Percentiles rank a stretch among this genome's conserved stretches.
Conservation (phyloP, 2,329 filamentous ascomycete genomes). For the Fusarium sp. region DNA sequence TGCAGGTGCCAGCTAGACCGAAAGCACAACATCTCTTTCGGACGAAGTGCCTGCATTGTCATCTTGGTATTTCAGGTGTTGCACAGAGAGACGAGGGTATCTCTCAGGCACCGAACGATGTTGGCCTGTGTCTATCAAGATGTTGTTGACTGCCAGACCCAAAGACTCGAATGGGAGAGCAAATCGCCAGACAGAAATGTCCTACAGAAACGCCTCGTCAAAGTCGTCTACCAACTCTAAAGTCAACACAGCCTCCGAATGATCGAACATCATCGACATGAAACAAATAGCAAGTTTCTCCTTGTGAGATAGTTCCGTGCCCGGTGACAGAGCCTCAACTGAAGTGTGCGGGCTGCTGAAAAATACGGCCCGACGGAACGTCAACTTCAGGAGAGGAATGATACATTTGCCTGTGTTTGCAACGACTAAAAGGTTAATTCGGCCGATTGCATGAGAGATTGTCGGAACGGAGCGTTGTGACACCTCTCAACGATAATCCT, state of each 20-base stretch:
- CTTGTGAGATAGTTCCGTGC: no score
- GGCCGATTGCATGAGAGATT: slow-evolving; percentile 13
- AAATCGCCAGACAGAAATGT: background rate
- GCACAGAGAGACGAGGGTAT: slow-evolving; percentile 32
- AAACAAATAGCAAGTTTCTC: background rate
- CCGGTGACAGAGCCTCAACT: background rate
- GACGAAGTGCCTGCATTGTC: slow-evolving; percentile 34
- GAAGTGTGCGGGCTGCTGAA: slow-evolving; percentile 2
- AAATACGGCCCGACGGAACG: background rate
- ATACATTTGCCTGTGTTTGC: background rate
- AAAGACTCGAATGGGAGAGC: background rate
- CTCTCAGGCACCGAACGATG: slow-evolving; percentile 3
- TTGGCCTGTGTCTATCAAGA: background rate
- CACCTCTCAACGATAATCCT: slow-evolving; percentile 9
- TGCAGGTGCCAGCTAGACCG: slow-evolving; percentile 29
- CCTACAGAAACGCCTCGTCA: background rate
- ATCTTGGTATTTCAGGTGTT: slow-evolving; percentile 30
- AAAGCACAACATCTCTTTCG: slow-evolving; percentile 32
- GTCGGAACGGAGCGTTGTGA: slow-evolving; percentile 8
- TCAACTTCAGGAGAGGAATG: background rate
- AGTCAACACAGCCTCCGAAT: no score
- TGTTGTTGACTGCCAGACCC: background rate
- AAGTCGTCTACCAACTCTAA: background rate
- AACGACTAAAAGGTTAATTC: background rate
- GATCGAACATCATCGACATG: no score